phyloP scores from a whole-genome alignment of 345 rosid genomes.

The Citrus mangshanensis region DNA sequence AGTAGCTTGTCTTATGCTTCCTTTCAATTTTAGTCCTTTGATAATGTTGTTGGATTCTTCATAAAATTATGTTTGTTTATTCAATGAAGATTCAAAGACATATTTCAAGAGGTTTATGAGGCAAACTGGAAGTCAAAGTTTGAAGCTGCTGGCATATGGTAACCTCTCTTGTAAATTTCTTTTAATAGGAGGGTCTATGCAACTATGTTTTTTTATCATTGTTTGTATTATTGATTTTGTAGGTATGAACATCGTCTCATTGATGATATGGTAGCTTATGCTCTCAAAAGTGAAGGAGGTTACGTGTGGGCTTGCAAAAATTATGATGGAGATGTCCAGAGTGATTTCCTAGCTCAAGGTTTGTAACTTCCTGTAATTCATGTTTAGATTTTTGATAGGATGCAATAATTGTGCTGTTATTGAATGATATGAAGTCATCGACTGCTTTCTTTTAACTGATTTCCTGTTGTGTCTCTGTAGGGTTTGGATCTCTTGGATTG shows the following conservation, averaged over 20 bases:
- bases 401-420: background rate
- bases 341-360: conserved; percentile 99
- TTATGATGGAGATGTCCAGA: conserved; percentile 99
- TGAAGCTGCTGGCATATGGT: conserved; percentile 98
- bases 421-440: background rate
- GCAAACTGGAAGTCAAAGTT: conserved; percentile 88
- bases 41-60: background rate
- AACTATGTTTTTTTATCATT: background rate
- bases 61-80: conserved; percentile 3
- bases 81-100: conserved; percentile 84
- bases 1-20: background rate
- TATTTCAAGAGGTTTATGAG: conserved; percentile 96
- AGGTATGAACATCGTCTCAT: conserved; percentile 99
- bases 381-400: background rate
- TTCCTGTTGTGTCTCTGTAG: conserved; percentile 31
- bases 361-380: background rate
- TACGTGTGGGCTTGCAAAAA: conserved; percentile 99
- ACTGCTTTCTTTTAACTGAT: conserved; percentile 10
- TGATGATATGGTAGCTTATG: conserved; percentile 99
- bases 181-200: background rate
- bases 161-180: conserved; percentile 18
- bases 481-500: conserved; percentile 98
- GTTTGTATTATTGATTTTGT: conserved; percentile 19
- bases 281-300: conserved; percentile 95
- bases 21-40: background rate